Base-by-base conservation (phyloP, 2,329 filamentous ascomycete species). In the Lasiodiplodia gonubiensis region DNA sequence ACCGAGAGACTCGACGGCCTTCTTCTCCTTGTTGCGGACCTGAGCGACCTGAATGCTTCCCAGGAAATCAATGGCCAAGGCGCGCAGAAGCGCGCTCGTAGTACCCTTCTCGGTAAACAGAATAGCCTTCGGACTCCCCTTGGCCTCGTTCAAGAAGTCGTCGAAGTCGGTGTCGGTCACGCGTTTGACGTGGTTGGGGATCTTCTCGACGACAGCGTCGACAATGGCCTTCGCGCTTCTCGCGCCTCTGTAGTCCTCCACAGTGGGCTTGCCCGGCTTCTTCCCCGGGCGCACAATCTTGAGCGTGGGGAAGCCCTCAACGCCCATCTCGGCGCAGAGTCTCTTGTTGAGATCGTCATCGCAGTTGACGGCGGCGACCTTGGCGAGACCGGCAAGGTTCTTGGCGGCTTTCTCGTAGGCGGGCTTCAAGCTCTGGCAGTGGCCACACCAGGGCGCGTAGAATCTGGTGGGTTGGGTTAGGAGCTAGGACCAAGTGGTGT, bases 391-490 rank as follows among this genome's bases (percentile, higher is more conserved):
- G n/a, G 91, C 88, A 68, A 99, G 90, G 74, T 89, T 93, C 74
- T 90, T 91, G 73, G 95, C 95, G 2, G 90, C 94, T 80, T 97
- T 97, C 80, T 98, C 94, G 81, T 95, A 99, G 53, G 92, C 92
- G 3, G 94, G 94, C 82, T 97, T 94, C 75, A 99, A 90, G 81
- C 91, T 97, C 81, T 97, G 87, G 83, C 95, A 99, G 82, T 98
- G 95, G 51, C 94, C 95, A 75, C 95, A 98, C 94, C 94, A 98
- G 27, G 94, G 94, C 10, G 94, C 94, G 76, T 97, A 98, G 86
- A 98, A 98, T 81, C 94, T 92, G 77, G 49, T 52, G 89, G 81
- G 5, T 54, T 89, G 52, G 52, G 42, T 54, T 25, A 53, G 57
- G 48, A 64, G 46, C 65, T 46, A 51, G 65, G 54, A 39, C 55